Evolutionary conservation across 805 yeast species (phyloP), one percentile per base, ranked within the genome.

Genomic region (Suhomyces sp.): DNA sequence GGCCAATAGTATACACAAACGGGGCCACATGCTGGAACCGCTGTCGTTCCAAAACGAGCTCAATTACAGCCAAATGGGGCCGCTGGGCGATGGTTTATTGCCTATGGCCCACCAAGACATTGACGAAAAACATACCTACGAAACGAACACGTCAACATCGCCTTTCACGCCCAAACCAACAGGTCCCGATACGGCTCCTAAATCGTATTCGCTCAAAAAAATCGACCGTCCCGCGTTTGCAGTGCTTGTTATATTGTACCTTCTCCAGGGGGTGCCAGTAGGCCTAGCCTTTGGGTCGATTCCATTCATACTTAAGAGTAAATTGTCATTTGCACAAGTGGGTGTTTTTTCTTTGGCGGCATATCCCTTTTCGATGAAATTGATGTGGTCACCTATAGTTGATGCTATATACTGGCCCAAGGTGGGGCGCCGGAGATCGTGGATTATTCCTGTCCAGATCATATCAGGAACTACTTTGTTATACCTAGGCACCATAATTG

Each of bases 211-310:
- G 7, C 40, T 45, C 25, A 39, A 36, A 8, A 17, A 17, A 12
- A 30, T 38, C 19, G 98, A 90, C 51, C 62, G 86, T 37, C 82
- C 83, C 10, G 86, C 88, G 38, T 93, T 91, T 55, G 61, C 72
- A 26, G 69, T 91, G 5, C 65, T 91, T 38, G 81, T 88, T 5
- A 51, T 85, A 5, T 64, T 93, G 21, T 93, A 93, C 55, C 65
- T 88, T 31, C 71, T 90, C 5, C 98, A 93, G 57, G 98, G 98
- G n/a, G 79, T 93, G 5, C 98, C 98, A 0, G 95, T 90, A 10
- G 98, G 98, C 0, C 63, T 93, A 21, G 95, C 96, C 2, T 88
- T 91, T 65, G 98, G 98, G 2, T 81, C 95, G 1, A 74, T 93
- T 8, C 98, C 98, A 2, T 93, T 90, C 52, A 63, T 93, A 13